phyloP scores from a whole-genome alignment of 306 rosid genomes.

The Sicyos edulis region DNA sequence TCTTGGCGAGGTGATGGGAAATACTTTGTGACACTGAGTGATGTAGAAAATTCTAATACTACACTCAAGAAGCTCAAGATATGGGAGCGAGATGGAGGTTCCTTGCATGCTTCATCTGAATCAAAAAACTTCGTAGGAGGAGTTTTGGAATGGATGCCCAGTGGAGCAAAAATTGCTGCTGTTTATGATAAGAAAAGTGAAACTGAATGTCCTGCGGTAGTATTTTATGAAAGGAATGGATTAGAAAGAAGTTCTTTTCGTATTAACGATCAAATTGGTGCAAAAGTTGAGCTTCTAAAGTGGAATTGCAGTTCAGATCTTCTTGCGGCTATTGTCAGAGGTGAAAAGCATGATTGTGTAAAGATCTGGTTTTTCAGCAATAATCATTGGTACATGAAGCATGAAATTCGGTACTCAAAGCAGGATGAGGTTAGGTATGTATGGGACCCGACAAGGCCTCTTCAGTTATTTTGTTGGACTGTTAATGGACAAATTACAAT shows the following conservation, averaged over 20 bases:
- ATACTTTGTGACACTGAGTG: conserved; percentile 59
- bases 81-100: conserved; percentile 89
- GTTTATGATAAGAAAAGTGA: conserved; percentile 56
- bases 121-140: conserved; percentile 53
- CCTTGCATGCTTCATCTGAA: conserved; percentile 63
- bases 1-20: conserved; percentile 98
- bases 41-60: conserved; percentile 29
- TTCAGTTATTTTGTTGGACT: conserved; percentile 87
- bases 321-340: conserved; percentile 75
- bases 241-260: conserved; percentile 72
- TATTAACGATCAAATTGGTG: conserved; percentile 45
- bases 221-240: conserved; percentile 89
- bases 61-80: conserved; percentile 55
- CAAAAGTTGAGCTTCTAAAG: conserved; percentile 51
- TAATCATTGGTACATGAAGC: conserved; percentile 83
- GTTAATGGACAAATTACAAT: conserved; percentile 62
- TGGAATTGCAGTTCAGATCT: conserved; percentile 99
- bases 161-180: conserved; percentile 91
- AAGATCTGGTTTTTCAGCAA: conserved; percentile 87
- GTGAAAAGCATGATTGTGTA: conserved; percentile 56
- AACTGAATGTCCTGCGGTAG: conserved; percentile 59
- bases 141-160: conserved; percentile 91
- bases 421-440: conserved; percentile 56
- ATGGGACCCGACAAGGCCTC: conserved; percentile 75
- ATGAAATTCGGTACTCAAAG: conserved; percentile 68